phyloP scores from a whole-genome alignment of 2,329 filamentous ascomycete genomes.

The Pseudocercospora cruenta region DNA sequence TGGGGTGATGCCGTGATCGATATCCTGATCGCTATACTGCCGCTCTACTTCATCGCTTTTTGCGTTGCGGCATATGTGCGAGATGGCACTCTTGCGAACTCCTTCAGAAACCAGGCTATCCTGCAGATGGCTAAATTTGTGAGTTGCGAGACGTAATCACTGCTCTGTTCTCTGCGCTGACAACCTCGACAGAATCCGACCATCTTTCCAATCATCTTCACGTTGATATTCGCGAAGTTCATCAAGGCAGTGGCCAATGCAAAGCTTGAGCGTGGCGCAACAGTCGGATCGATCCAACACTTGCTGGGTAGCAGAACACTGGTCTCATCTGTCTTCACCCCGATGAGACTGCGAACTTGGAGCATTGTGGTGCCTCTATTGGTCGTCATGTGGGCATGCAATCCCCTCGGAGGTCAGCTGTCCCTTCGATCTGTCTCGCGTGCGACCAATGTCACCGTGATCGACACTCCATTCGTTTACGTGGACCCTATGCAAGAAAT shows the following conservation, averaged over 20 bases:
- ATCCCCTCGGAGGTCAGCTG: conserved; percentile 13
- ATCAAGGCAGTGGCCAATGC: conserved; percentile 20
- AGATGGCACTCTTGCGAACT: conserved; percentile 17
- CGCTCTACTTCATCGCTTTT: conserved; percentile 23
- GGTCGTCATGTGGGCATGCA: conserved; percentile 5
- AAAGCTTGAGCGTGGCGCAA: conserved; percentile 19
- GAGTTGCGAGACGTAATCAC: background rate
- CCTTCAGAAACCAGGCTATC: conserved; percentile 12
- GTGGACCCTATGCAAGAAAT: conserved; percentile 7
- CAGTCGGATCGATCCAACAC: conserved; percentile 21
- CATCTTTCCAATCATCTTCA: conserved; percentile 24
- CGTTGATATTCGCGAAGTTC: conserved; percentile 18
- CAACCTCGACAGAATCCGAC: conserved; percentile 17
- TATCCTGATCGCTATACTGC: conserved; percentile 13
- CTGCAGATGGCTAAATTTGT: conserved; percentile 20
- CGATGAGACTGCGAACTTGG: conserved; percentile 14
- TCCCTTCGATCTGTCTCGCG: conserved; percentile 16
- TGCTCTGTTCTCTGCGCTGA: background rate
- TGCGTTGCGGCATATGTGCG: conserved; percentile 12
- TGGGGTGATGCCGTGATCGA: conserved; percentile 16
- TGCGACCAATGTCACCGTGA: background rate
- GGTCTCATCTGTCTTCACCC: conserved; percentile 13
- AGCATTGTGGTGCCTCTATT: conserved; percentile 11
- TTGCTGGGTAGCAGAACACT: conserved; percentile 23
- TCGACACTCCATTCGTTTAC: conserved; percentile 16